phyloP scores from a whole-genome alignment of 805 yeast genomes.

The Hermanozyma aechmeae region DNA sequence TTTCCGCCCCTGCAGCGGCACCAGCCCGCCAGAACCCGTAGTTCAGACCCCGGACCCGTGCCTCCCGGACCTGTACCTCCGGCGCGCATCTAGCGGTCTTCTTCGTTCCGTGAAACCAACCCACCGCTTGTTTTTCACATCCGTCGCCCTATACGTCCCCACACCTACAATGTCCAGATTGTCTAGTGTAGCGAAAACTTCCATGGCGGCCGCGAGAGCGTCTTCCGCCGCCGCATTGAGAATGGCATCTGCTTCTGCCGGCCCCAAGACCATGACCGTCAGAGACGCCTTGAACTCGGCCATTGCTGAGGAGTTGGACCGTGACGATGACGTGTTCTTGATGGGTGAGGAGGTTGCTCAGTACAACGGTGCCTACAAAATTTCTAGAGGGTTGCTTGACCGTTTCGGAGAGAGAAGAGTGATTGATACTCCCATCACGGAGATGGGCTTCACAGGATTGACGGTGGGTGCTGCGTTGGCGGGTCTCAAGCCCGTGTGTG shows the following conservation, averaged over 20 bases:
- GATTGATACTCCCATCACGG: conserved; percentile 96
- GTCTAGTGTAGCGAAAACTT: conserved; percentile 34
- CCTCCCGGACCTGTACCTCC: conserved; percentile 12
- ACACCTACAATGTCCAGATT: conserved; percentile 14
- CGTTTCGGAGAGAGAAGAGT: conserved; percentile 91
- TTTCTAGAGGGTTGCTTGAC: conserved; percentile 90
- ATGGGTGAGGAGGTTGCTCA: conserved; percentile 99
- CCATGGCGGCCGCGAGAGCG: conserved; percentile 29
- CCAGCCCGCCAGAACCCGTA: too few relatives aligned
- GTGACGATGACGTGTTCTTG: conserved; percentile 86
- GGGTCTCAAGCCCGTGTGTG: conserved; percentile 93
- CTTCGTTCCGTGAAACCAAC: conserved; percentile 9
- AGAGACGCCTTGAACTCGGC: conserved; percentile 96
- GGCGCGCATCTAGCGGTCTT: conserved; percentile 13
- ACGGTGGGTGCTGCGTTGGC: conserved; percentile 95
- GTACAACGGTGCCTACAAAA: conserved; percentile 98
- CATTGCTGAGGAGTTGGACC: conserved; percentile 93
- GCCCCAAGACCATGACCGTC: conserved; percentile 66
- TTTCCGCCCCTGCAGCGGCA: too few relatives aligned
- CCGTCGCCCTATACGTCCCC: conserved; percentile 2
- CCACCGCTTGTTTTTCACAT: conserved; percentile 1
- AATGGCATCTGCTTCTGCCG: conserved; percentile 40
- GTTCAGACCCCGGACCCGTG: too few relatives aligned
- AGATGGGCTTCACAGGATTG: conserved; percentile 96
- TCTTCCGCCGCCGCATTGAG: conserved; percentile 23